Percentiles rank a stretch among this genome's conserved stretches.
Evolutionary conservation across 345 rosid genomes (phyloP).

Genomic region (Lepidium aucheri): DNA sequence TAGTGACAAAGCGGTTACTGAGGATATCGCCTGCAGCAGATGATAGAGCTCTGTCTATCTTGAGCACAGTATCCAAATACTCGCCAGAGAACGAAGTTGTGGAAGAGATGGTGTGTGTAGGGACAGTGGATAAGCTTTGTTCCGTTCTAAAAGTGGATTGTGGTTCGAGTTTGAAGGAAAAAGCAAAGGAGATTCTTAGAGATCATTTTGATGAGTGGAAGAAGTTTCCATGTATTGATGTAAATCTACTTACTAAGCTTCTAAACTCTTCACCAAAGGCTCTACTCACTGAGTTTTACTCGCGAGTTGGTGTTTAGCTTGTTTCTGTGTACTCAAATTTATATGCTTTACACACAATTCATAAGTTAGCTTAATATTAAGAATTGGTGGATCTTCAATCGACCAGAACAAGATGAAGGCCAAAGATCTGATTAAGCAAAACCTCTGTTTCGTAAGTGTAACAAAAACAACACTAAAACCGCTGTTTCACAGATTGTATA

Average conservation of each 20-base stretch:
- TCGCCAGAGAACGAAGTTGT: constrained; percentile 44
- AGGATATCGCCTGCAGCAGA: constrained; percentile 42
- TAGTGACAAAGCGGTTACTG: constrained; percentile 46
- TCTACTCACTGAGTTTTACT: neutral
- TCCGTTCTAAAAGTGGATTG: constrained; percentile 36
- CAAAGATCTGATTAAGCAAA: neutral
- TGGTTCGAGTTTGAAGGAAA: constrained; percentile 40
- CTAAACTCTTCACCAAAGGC: constrained; percentile 17
- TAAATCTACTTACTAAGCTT: constrained; percentile 22
- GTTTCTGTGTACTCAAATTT: neutral
- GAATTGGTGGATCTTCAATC: neutral
- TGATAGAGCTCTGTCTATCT: constrained; percentile 49
- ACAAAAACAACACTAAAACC: constrained; percentile 5
- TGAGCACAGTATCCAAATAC: constrained; percentile 37
- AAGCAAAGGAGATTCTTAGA: constrained; percentile 44
- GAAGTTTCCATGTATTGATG: constrained; percentile 46
- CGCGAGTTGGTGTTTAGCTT: constrained; percentile 6
- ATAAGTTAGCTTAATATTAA: neutral
- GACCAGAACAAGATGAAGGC: neutral
- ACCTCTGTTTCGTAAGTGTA: neutral
- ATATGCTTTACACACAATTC: neutral
- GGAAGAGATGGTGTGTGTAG: constrained; percentile 51
- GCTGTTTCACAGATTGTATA: constrained; percentile 19
- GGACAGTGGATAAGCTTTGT: constrained; percentile 58
- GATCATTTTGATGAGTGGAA: constrained; percentile 49